Percentiles rank a stretch among this genome's conserved stretches.
phyloP scores from a whole-genome alignment of 164 flowering plant species.

The Chloranthus sessilifolius region DNA sequence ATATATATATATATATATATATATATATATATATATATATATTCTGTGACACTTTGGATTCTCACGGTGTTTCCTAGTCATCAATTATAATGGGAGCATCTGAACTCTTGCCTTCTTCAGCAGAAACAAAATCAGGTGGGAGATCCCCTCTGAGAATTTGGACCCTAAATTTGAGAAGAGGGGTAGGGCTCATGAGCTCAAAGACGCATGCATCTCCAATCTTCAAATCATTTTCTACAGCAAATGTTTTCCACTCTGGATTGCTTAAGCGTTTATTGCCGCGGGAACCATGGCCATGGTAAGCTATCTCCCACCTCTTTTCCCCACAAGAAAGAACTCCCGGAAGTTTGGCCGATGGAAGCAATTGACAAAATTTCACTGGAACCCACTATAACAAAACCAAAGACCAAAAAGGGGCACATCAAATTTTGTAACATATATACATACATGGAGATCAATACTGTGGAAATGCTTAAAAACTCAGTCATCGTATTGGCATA shows the following conservation, averaged over 20 bases:
- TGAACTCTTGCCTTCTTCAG: slow-evolving; percentile 18
- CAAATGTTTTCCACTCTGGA: slow-evolving; percentile 48
- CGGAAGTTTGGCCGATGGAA: slow-evolving; percentile 21
- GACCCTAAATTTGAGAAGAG: slow-evolving; percentile 28
- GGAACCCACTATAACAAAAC: too few species aligned
- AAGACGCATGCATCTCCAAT: slow-evolving; percentile 46
- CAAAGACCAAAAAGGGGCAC: too few species aligned
- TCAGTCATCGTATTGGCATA: too few species aligned
- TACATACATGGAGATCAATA: too few species aligned
- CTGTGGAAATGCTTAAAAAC: too few species aligned
- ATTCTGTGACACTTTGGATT: too few species aligned
- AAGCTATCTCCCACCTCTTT: slow-evolving; percentile 33
- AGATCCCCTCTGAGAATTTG: slow-evolving; percentile 39
- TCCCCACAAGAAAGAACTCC: slow-evolving; percentile 18
- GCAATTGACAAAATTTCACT: slow-evolving; percentile 5
- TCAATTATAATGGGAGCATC: slow-evolving; percentile 20
- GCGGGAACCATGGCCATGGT: slow-evolving; percentile 2
- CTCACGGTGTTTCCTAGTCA: too few species aligned
- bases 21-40: too few species aligned
- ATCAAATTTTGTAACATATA: too few species aligned
- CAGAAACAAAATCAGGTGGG: slow-evolving; percentile 20
- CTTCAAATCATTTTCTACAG: slow-evolving; percentile 26
- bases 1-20: too few species aligned
- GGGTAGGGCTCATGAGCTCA: slow-evolving; percentile 26
- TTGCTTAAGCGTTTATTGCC: slow-evolving; percentile 11